Percentiles rank a stretch among this genome's conserved stretches.
These are phyloP conservation scores for Sugiyamaella neomexicana DNA, from an alignment of 1,139 yeast species.

Conservation along the genomic window DNA sequence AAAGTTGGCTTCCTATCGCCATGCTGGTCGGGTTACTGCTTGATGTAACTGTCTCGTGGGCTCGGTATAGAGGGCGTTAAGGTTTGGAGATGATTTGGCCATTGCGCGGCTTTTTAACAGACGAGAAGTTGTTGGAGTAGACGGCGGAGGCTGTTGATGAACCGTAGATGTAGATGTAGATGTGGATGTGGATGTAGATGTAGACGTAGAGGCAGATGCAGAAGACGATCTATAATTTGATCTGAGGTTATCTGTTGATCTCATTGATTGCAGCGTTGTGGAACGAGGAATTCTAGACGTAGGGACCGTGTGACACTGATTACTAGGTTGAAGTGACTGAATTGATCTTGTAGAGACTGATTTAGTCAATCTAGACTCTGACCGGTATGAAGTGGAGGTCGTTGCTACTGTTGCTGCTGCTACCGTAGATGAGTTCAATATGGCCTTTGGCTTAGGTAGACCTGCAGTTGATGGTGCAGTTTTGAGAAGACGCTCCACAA, in stretches of 20 bases:
- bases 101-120: slow-evolving; percentile 14
- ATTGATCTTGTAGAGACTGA: slow-evolving; percentile 10
- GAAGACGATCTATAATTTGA: background rate
- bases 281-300: slow-evolving; percentile 22
- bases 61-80: slow-evolving; percentile 14
- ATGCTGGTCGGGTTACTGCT: background rate
- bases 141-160: background rate
- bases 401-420: background rate
- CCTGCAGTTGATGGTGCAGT: background rate
- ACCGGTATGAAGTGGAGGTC: background rate
- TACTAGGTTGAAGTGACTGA: background rate
- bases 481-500: slow-evolving; percentile 4
- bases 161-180: background rate
- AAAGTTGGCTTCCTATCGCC: slow-evolving; percentile 3
- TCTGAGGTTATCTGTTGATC: slow-evolving; percentile 15
- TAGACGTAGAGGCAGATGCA: background rate
- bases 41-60: background rate
- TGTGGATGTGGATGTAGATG: slow-evolving; percentile 6
- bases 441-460: background rate
- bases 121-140: slow-evolving; percentile 16
- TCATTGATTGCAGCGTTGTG: slow-evolving; percentile 19
- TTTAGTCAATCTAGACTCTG: slow-evolving; percentile 1
- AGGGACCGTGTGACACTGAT: background rate
- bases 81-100: slow-evolving; percentile 20
- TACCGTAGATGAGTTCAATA: background rate